Evolutionary conservation across 2,329 filamentous ascomycete genomes (phyloP).

Genomic region (Fusarium neocosmosporiellum): DNA sequence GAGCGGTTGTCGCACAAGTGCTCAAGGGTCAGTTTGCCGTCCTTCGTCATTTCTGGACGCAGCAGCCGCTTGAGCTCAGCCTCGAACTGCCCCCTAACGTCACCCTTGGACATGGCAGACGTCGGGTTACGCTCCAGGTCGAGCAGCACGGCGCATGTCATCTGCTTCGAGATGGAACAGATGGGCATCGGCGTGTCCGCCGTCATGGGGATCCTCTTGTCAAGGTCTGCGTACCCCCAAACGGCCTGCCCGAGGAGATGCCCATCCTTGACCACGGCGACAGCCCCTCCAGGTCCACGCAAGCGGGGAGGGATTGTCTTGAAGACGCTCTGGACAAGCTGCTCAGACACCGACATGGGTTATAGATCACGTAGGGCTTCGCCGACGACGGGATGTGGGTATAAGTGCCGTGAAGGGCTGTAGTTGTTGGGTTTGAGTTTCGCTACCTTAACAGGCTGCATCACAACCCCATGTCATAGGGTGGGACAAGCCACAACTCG

Average conservation of each 20-base stretch:
- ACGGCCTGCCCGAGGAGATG: conserved; percentile 16
- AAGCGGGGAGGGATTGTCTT: conserved; percentile 21
- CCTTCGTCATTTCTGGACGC: conserved; percentile 14
- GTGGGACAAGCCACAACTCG: conserved; percentile 23
- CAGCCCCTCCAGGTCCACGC: conserved; percentile 28
- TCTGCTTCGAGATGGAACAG: conserved; percentile 32
- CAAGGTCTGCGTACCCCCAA: conserved; percentile 34
- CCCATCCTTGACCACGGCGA: conserved; percentile 27
- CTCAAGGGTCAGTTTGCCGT: conserved; percentile 6
- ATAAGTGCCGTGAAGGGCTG: conserved; percentile 4
- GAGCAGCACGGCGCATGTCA: conserved; percentile 29
- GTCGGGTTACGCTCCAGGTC: conserved; percentile 27
- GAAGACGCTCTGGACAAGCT: conserved; percentile 14
- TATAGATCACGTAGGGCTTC: not conserved
- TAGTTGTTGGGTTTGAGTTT: conserved; percentile 1
- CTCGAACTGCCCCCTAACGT: conserved; percentile 21
- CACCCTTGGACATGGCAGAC: conserved; percentile 4
- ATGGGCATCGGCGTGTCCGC: conserved; percentile 24
- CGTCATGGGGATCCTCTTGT: conserved; percentile 27
- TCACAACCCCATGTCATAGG: conserved; percentile 13
- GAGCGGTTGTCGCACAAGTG: conserved; percentile 29
- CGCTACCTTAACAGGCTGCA: not conserved
- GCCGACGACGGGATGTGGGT: conserved; percentile 14
- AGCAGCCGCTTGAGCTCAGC: conserved; percentile 19
- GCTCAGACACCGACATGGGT: not conserved